Evolutionary conservation across 345 rosid genomes (phyloP), one percentile per base, ranked within the genome.

Genomic region (Eucalyptus caleyi): DNA sequence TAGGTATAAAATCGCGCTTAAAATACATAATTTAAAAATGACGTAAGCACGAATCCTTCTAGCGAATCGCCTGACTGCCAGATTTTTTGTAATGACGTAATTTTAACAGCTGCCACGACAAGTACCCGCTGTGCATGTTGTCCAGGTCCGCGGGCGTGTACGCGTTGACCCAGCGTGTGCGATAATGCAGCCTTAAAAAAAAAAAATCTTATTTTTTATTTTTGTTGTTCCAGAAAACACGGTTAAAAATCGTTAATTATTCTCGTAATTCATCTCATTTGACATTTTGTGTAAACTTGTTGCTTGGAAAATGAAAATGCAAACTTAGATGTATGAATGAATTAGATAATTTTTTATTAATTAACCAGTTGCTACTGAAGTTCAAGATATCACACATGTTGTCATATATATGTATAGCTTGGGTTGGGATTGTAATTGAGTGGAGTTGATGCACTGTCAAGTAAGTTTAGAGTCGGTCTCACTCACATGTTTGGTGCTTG

Each of bases 311-410:
- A 34, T 34, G 27, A 37, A 72, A 72, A 37, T 72, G 26, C 8
- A 37, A 37, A 72, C 27, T 23, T 37, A 37, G 14, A 3, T 9
- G 14, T 19, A 11, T 10, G 26, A 37, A 19, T 3, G 2, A 2
- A 37, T 37, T 19, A 10, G 2, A 69, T 16, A n/a, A 16, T n/a
- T 65, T 32, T n/a, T 65, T 3, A 69, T 4, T 69, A 21, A 34
- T 34, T 34, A 69, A 69, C 7, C 1, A 3, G 4, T 69, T 18
- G 1, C 0, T 34, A 69, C 18, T 5, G 4, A 9, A 9, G 13
- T 69, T 34, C 7, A 24, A 69, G 1, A 34, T 18, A 3, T 34
- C 2, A 60, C 1, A 60, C 2, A 5, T 34, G 2, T 16, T 32
- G 3, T 21, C 11, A 3, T 23, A 11, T 37, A 5, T 19, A 24